Base-by-base conservation (phyloP, 352 stramenopile genomes). In the Globisporangium radiosum region DNA sequence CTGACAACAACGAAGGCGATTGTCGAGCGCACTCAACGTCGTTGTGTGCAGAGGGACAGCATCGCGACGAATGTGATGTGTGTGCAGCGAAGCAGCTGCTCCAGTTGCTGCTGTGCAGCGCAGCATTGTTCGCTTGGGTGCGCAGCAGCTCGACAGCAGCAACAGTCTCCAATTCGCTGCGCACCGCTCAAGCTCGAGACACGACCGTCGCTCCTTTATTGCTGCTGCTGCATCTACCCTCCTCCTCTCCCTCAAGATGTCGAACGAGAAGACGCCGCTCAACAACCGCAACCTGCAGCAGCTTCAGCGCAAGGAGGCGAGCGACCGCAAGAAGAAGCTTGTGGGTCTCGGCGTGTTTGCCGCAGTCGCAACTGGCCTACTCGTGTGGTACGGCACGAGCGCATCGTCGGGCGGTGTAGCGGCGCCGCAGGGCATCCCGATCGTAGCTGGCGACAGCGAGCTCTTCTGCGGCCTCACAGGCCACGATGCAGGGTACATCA, bases 401-500 rank as follows among this genome's bases (percentile, higher is more conserved):
- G 51, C 51, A 2, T 54, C 45, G 5, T 52, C 37, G 0, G 36
- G 17, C 36, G 14, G 33, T 39, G 44, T 10, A 1, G 51, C 15
- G 3, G 52, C 19, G 2, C 52, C 58, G 0, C 25, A 42, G 50
- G 58, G 51, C 14, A 49, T 64, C 45, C 58, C 58, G 4, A 47
- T 56, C 54, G 36, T 42, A 6, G 54, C 56, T 0, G 44, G 47
- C 25, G 49, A 52, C 39, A 47, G 25, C 14, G 39, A 57, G 45
- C 54, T 60, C 36, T 73, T 76, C 60, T 76, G 69, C 52, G 63
- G 63, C n/a, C 43, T 69, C 38, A 61, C 52, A 0, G n/a, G 42
- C 38, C 62, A 73, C 54, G 65, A 78, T 13, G 57, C 70, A 5
- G 68, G 63, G 15, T 76, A 78, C 66, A 70, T 78, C 57, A 66